Evolutionary conservation across 176 grass and related monocot genomes (phyloP), one percentile per base, ranked within the genome.

Genomic region (Oryza meridionalis): DNA sequence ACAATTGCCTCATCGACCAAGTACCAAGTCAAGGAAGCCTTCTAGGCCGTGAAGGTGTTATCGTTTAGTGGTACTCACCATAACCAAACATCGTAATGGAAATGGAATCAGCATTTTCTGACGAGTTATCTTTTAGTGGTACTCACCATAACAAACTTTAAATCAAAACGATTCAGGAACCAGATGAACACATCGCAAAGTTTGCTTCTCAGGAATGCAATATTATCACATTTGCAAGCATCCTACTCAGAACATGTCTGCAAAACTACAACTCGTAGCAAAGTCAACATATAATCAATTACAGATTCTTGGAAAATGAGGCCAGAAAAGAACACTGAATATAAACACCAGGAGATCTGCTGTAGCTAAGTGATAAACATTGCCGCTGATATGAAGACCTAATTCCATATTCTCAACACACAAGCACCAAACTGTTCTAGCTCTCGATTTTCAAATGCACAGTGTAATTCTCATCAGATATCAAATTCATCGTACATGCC

Each of bases 401-500:
- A 66, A n/a, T 72, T 81, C 24, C 19, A 43, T 44, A 76, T 19
- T 66, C 59, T 53, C 66, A 24, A 77, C 17, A 64, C 6, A 76
- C 5, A 38, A 50, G 77, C 49, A 70, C 3, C 5, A 32, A 22
- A 64, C 59, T 10, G 65, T 35, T 86, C 27, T 9, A 49, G 6
- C 31, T 33, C 53, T 42, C 11, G 63, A 38, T 64, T 85, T 38
- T 40, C 31, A 17, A 14, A 85, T 17, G 13, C 38, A 51, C 14
- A 0, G 1, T 65, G 11, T 50, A 80, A 70, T 13, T n/a, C 14
- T 42, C 16, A 11, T 85, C 59, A 90, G 13, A 73, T 50, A 82
- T 73, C 78, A 67, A 82, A 72, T 4, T 82, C 32, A 12, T 77
- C 67, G 27, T 33, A 78, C 79, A 72, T 82, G 33, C 5, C 67